Evolutionary conservation across 1,284 basidiomycete genomes (phyloP).

Genomic region (Moesziomyces antarcticus): DNA sequence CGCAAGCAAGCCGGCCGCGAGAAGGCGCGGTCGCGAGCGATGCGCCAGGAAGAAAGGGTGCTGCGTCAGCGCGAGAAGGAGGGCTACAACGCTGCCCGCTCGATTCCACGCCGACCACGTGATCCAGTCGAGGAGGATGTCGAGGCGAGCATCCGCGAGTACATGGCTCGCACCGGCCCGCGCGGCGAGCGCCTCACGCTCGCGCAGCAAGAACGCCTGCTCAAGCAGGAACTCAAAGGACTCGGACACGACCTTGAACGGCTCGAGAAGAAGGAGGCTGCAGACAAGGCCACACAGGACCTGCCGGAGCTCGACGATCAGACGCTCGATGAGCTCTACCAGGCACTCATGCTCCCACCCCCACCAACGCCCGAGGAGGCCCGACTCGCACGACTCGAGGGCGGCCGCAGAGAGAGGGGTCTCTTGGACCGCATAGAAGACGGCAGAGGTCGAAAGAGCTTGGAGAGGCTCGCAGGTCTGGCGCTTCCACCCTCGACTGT

Average conservation of each 20-base stretch:
- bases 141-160: constrained; percentile 30
- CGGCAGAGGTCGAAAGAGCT: constrained; percentile 13
- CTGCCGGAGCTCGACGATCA: constrained; percentile 60
- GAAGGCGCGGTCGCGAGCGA: constrained; percentile 26
- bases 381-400: constrained; percentile 35
- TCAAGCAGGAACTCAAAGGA: constrained; percentile 50
- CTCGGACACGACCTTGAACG: constrained; percentile 46
- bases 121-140: constrained; percentile 29
- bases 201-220: constrained; percentile 34
- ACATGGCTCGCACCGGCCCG: constrained; percentile 44
- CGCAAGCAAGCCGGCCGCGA: constrained; percentile 45
- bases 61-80: constrained; percentile 37
- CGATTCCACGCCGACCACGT: constrained; percentile 1
- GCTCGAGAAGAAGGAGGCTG: constrained; percentile 46
- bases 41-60: constrained; percentile 20
- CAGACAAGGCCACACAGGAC: constrained; percentile 45
- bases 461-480: constrained; percentile 3
- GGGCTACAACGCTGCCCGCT: background rate
- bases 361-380: constrained; percentile 35
- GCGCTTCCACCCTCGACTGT: constrained; percentile 8
- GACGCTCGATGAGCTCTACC: constrained; percentile 58
- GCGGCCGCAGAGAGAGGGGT: constrained; percentile 21
- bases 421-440: background rate
- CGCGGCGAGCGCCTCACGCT: constrained; percentile 37
- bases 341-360: constrained; percentile 50